phyloP scores from a whole-genome alignment of 306 rosid species.

The Betula pendula region DNA sequence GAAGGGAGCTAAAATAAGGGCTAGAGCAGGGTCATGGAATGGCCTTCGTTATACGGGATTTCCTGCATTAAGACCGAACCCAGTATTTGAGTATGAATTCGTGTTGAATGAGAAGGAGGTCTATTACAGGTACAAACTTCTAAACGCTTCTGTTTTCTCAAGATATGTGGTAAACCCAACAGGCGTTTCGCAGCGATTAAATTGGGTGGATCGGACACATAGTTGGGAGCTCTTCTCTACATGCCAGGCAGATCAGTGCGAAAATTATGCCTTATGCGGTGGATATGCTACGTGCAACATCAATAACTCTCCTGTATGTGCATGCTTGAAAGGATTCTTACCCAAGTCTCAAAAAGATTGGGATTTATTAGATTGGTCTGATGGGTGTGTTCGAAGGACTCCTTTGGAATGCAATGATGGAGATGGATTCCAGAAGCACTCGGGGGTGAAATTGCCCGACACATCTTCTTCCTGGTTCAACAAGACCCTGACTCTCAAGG shows the following conservation, averaged over 20 bases:
- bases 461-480: constrained; percentile 37
- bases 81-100: constrained; percentile 5
- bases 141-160: constrained; percentile 9
- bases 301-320: constrained; percentile 9
- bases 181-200: constrained; percentile 21
- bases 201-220: constrained; percentile 13
- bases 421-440: constrained; percentile 17
- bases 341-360: background rate
- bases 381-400: constrained; percentile 30
- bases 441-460: constrained; percentile 28
- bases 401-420: constrained; percentile 13
- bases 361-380: constrained; percentile 5
- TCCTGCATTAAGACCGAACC: background rate
- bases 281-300: constrained; percentile 21
- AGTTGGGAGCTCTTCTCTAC: constrained; percentile 15
- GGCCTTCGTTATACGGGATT: constrained; percentile 19
- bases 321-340: constrained; percentile 27
- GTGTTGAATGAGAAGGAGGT: constrained; percentile 19
- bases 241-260: constrained; percentile 14
- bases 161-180: constrained; percentile 6
- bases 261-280: constrained; percentile 28
- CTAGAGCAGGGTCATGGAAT: constrained; percentile 27
- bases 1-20: background rate
- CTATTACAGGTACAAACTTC: background rate
- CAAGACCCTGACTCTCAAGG: constrained; percentile 15